Conservation (phyloP, 495 filamentous ascomycete species). For the Penicillium canariense region DNA sequence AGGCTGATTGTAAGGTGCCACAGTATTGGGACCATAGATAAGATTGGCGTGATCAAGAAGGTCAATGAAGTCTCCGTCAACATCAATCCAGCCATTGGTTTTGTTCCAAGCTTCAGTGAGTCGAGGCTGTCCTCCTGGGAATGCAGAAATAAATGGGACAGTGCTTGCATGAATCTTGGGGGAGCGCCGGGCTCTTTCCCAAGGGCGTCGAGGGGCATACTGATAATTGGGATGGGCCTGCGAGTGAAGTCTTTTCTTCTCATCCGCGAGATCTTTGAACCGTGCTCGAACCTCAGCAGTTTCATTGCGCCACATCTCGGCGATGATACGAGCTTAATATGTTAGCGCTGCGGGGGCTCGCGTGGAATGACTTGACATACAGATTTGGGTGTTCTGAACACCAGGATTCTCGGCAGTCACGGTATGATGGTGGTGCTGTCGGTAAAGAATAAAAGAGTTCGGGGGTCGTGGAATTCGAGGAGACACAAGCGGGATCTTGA, state of each 20-base stretch:
- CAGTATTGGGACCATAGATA: neutral
- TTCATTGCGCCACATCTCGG: constrained; percentile 43
- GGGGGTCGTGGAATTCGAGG: constrained; percentile 36
- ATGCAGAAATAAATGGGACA: neutral
- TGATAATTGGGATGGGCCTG: constrained; percentile 48
- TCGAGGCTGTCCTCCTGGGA: neutral
- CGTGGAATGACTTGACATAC: constrained; percentile 31
- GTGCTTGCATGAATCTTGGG: neutral
- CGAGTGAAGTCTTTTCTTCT: constrained; percentile 40
- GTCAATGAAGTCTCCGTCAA: neutral
- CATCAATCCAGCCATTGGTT: neutral
- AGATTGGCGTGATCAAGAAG: neutral
- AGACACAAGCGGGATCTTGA: neutral
- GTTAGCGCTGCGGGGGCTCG: constrained; percentile 20
- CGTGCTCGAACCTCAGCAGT: constrained; percentile 26
- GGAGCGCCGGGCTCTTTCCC: constrained; percentile 43
- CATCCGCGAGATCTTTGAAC: constrained; percentile 36
- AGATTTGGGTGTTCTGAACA: constrained; percentile 45
- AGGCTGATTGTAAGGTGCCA: neutral
- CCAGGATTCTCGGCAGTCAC: constrained; percentile 37
- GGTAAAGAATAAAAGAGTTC: constrained; percentile 49
- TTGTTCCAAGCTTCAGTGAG: neutral
- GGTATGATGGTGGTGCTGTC: constrained; percentile 36
- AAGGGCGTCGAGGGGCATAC: constrained; percentile 48
- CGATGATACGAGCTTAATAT: constrained; percentile 42